Base-by-base conservation (phyloP, 2,329 filamentous ascomycete genomes). In the Neoscytalidium dimidiatum region DNA sequence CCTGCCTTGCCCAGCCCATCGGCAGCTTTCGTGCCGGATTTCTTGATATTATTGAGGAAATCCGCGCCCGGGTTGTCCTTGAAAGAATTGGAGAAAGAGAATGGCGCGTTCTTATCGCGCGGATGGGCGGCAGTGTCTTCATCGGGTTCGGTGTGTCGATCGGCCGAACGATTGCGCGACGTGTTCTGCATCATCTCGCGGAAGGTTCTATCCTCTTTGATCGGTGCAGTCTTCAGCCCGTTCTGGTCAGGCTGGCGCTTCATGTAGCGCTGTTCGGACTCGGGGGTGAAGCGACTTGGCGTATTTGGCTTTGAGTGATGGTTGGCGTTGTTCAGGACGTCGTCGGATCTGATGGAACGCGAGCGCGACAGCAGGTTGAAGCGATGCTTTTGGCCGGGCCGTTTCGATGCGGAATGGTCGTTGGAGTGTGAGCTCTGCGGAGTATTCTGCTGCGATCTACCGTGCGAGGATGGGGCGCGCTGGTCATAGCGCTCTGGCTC, bases 41-140 rank as follows among this genome's bases (percentile, higher is more conserved):
- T 89, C 69, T 90, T 91, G 51, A 95, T 80, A 64, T 90, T 92
- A 68, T 85, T 90, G 72, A 95, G 86, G 64, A 95, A 88, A 2
- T 84, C 83, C 60, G 83, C 81, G 17, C 88, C 87, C 48, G 81
- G 82, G 53, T 84, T 87, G 52, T 90, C 88, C 62, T 85, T 85
- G 68, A 84, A 80, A 0, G 87, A 86, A 1, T 85, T 83, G 3
- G 77, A 71, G n/a, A 77, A 48, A 3, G 76, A 78, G 41, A 61
- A 53, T 14, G 46, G 41, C 1, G 70, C 68, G 44, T 76, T 77
- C 73, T 51, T 69, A 69, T 57, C 69, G 56, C 43, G 35, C 3
- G 65, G 64, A 8, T 69, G 64, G 35, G 68, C 60, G 21, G 75
- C 73, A 8, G 74, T 73, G 14, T 76, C 73, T 28, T 73, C 72